These are phyloP conservation scores for Sporothrix globosa DNA, from an alignment of 2,329 filamentous ascomycete genomes.

Conservation along the genomic window DNA sequence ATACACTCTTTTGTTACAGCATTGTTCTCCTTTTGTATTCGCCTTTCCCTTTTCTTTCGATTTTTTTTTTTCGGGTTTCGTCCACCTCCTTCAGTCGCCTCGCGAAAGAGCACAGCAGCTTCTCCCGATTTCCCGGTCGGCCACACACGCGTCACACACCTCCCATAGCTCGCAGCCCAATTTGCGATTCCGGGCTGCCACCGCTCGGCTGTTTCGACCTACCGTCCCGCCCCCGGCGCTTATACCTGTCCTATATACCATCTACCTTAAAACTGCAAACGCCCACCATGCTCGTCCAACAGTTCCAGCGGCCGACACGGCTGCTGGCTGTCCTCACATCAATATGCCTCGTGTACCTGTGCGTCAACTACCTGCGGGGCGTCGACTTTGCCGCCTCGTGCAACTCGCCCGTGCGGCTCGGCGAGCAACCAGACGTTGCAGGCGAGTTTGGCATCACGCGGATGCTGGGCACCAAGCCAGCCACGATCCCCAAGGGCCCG, in stretches of 20 bases:
- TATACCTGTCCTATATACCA: not conserved
- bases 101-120: constrained; percentile 1
- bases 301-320: constrained; percentile 37
- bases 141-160: not conserved
- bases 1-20: not conserved
- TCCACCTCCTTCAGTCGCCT: not conserved
- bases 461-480: constrained; percentile 27
- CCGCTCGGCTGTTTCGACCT: not conserved
- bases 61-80: not conserved
- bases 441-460: constrained; percentile 30
- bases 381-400: constrained; percentile 31
- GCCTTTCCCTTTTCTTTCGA: not conserved
- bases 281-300: constrained; percentile 35
- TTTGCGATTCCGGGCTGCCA: constrained; percentile 5
- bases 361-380: constrained; percentile 34
- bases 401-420: constrained; percentile 13
- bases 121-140: not conserved
- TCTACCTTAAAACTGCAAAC: not conserved
- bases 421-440: constrained; percentile 22
- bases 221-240: not conserved
- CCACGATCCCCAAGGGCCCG: constrained; percentile 21
- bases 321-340: constrained; percentile 33
- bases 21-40: constrained; percentile 1
- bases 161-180: not conserved
- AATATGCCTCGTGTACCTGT: constrained; percentile 34